phyloP scores from a whole-genome alignment of 805 yeast species.

The Schwanniomyces occidentalis region DNA sequence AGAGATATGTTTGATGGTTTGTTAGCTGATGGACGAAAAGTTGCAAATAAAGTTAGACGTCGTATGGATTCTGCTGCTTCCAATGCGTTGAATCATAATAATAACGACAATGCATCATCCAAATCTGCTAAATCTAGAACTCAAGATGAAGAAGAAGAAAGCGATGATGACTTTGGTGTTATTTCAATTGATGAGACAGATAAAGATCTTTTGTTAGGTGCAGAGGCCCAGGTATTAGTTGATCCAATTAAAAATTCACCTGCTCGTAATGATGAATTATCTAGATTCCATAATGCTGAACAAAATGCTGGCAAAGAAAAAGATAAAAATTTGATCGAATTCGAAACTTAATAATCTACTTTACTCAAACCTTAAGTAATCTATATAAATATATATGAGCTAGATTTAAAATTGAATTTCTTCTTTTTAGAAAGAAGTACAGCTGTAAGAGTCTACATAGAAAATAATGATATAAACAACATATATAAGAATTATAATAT shows the following conservation, averaged over 20 bases:
- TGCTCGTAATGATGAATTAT: no score
- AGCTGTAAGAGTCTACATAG: no score
- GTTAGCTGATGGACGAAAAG: constrained; percentile 88
- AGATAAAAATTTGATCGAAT: constrained; percentile 41
- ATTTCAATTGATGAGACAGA: constrained; percentile 43
- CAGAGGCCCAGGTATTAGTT: constrained; percentile 45
- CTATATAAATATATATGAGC: no score
- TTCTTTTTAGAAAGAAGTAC: no score
- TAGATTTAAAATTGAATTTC: no score
- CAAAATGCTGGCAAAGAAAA: constrained; percentile 3
- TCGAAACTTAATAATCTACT: constrained; percentile 42
- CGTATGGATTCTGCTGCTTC: constrained; percentile 76
- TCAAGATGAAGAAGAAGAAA: constrained; percentile 45
- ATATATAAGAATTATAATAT: no score
- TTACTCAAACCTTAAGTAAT: no score
- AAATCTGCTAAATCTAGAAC: constrained; percentile 23
- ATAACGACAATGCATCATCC: constrained; percentile 22
- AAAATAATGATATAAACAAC: no score
- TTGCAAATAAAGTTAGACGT: constrained; percentile 84
- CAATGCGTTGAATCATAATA: constrained; percentile 19
- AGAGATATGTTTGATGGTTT: constrained; percentile 90
- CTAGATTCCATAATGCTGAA: constrained; percentile 7
- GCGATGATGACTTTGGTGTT: constrained; percentile 46
- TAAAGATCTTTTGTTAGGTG: constrained; percentile 49
- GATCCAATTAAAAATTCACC: constrained; percentile 20